A percentile compares a stretch with the other conserved stretches of the same genome.
These are phyloP conservation scores for Thraustochytrium striatum DNA, from an alignment of 352 stramenopile genomes.

Conservation along the genomic window DNA sequence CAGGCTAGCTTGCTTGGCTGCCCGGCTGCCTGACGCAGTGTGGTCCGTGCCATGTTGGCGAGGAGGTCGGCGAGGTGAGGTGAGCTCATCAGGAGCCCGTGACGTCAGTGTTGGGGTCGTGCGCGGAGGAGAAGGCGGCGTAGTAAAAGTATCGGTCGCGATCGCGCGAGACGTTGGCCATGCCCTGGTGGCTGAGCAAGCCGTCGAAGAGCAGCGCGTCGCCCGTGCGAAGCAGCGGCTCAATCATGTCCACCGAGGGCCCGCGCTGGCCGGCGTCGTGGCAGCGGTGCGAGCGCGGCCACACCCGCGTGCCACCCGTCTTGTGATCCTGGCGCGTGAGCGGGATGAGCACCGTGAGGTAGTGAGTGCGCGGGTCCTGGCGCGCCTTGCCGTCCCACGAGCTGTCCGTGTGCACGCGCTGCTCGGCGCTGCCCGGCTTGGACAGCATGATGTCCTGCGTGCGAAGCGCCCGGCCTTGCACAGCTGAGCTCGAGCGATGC, in stretches of 20 bases:
- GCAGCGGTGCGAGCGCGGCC: slow-evolving; percentile 32
- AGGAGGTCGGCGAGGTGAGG: too few species aligned
- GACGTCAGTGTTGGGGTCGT: slow-evolving; percentile 49
- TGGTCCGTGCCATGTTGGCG: too few species aligned
- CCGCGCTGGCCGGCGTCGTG: background rate
- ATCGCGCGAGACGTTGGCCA: slow-evolving; percentile 6
- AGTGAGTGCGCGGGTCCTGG: slow-evolving; percentile 5
- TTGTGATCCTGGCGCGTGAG: slow-evolving; percentile 25
- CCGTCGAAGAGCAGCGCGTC: slow-evolving; percentile 45
- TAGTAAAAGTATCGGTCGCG: slow-evolving; percentile 48
- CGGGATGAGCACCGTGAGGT: slow-evolving; percentile 46
- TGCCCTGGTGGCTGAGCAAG: slow-evolving; percentile 33
- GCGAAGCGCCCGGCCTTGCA: background rate
- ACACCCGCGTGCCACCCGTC: slow-evolving; percentile 42
- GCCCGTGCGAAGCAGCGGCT: slow-evolving; percentile 15
- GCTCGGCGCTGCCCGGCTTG: background rate
- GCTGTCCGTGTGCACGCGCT: slow-evolving; percentile 37
- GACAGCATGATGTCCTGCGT: slow-evolving; percentile 49
- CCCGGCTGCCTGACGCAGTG: too few species aligned
- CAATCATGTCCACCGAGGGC: slow-evolving; percentile 28
- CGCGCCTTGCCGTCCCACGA: background rate
- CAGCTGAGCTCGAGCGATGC: slow-evolving; percentile 33
- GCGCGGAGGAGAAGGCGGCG: slow-evolving; percentile 31
- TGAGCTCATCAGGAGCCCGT: slow-evolving; percentile 35
- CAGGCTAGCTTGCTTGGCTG: too few species aligned